These are phyloP conservation scores for Vararia minispora DNA, from an alignment of 768 basidiomycete species.

Conservation along the genomic window DNA sequence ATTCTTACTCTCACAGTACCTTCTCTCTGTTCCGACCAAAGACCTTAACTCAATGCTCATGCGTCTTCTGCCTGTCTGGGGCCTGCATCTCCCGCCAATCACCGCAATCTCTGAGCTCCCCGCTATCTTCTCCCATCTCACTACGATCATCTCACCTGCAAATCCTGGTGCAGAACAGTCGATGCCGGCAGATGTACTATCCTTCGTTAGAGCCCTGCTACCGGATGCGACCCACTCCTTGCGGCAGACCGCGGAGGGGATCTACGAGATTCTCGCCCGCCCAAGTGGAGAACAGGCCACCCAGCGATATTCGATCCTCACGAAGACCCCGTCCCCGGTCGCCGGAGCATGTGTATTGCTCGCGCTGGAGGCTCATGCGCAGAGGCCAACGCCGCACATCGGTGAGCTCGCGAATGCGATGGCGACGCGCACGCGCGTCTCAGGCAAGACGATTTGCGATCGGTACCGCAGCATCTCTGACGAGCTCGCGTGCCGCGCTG, in stretches of 20 bases:
- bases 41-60: constrained; percentile 20
- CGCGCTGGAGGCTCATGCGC: constrained; percentile 56
- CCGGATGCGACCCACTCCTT: constrained; percentile 22
- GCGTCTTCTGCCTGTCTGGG: constrained; percentile 13
- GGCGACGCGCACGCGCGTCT: constrained; percentile 37
- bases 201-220: constrained; percentile 4
- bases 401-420: constrained; percentile 48
- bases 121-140: constrained; percentile 23
- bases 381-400: constrained; percentile 39
- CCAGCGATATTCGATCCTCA: constrained; percentile 18
- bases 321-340: constrained; percentile 31
- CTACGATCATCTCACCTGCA: constrained; percentile 27
- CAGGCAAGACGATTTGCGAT: constrained; percentile 47
- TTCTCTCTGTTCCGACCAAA: constrained; percentile 11
- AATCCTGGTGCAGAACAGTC: constrained; percentile 17
- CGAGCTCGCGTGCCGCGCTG: constrained; percentile 44
- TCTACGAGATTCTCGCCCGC: constrained; percentile 33
- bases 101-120: constrained; percentile 11
- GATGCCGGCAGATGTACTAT: constrained; percentile 4
- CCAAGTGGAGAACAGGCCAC: constrained; percentile 13
- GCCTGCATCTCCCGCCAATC: constrained; percentile 7
- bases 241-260: constrained; percentile 31
- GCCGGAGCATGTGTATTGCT: constrained; percentile 65
- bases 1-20: constrained; percentile 5
- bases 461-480: constrained; percentile 62